Evolutionary conservation across 2,329 filamentous ascomycete species (phyloP).

Genomic region (Scedosporium apiospermum): DNA sequence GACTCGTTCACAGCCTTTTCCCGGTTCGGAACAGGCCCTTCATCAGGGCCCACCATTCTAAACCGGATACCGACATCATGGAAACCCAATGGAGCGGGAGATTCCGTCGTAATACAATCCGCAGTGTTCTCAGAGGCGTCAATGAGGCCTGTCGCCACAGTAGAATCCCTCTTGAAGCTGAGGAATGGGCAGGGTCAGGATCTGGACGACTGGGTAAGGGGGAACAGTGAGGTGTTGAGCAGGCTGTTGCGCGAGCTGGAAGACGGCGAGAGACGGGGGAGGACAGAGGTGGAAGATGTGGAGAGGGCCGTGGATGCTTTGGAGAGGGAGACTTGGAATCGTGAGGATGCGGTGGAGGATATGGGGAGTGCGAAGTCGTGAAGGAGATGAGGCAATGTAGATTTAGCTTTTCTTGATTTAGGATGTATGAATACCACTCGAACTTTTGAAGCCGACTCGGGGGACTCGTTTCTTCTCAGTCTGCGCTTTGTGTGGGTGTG

Average conservation of each 20-base stretch:
- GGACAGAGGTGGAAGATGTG: conserved; percentile 47
- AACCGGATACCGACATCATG: background rate
- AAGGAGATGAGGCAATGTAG: background rate
- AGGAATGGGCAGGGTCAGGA: background rate
- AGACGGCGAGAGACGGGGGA: conserved; percentile 48
- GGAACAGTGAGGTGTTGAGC: conserved; percentile 22
- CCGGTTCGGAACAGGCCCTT: background rate
- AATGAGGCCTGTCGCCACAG: background rate
- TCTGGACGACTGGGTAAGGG: background rate
- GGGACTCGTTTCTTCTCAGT: too few species aligned
- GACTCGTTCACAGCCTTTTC: background rate
- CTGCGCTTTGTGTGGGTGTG: too few species aligned
- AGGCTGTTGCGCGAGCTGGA: conserved; percentile 48
- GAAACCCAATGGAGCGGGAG: background rate
- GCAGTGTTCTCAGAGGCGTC: background rate
- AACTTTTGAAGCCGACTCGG: background rate
- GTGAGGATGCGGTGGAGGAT: conserved; percentile 62
- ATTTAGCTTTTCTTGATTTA: background rate
- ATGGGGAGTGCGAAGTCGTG: conserved; percentile 28
- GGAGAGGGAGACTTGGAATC: conserved; percentile 68
- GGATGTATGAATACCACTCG: background rate
- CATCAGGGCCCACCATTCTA: background rate
- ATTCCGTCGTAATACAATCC: background rate
- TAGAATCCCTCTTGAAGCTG: conserved; percentile 3
- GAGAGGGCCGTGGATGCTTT: conserved; percentile 48